Conservation (phyloP, 306 rosid species). For the Cucurbita ficifolia region DNA sequence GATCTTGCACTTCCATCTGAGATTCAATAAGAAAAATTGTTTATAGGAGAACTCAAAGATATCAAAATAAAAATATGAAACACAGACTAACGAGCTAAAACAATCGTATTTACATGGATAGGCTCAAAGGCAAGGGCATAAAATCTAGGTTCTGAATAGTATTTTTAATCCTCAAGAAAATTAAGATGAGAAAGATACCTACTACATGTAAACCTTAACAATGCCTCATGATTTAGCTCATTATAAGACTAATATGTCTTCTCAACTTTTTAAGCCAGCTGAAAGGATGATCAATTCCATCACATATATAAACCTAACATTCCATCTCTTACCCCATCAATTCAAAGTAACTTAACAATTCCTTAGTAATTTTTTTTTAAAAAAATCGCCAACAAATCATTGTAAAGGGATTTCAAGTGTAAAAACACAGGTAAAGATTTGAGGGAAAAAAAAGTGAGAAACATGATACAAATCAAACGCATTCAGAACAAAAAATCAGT, state of each 20-base stretch:
- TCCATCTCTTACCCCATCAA: neutral
- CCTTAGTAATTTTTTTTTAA: neutral
- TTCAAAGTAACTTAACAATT: neutral
- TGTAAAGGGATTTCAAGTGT: neutral
- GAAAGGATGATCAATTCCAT: neutral
- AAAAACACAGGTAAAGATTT: neutral
- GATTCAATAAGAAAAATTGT: neutral
- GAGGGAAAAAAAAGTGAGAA: neutral
- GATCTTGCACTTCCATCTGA: slow-evolving; percentile 42
- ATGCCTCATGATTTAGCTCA: neutral
- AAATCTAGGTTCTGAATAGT: neutral
- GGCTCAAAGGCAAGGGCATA: neutral
- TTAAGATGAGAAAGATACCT: neutral
- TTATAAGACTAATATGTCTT: neutral
- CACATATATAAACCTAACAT: neutral
- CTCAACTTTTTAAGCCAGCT: neutral
- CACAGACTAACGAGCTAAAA: neutral
- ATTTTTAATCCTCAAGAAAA: neutral
- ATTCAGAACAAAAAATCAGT: neutral
- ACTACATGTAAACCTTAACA: neutral
- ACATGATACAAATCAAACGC: neutral
- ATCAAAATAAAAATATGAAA: neutral
- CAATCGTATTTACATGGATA: neutral
- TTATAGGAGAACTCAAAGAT: neutral
- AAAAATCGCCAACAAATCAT: neutral